Evolutionary conservation across 495 filamentous ascomycete genomes (phyloP).

Genomic region (Clavariopsis aquatica): DNA sequence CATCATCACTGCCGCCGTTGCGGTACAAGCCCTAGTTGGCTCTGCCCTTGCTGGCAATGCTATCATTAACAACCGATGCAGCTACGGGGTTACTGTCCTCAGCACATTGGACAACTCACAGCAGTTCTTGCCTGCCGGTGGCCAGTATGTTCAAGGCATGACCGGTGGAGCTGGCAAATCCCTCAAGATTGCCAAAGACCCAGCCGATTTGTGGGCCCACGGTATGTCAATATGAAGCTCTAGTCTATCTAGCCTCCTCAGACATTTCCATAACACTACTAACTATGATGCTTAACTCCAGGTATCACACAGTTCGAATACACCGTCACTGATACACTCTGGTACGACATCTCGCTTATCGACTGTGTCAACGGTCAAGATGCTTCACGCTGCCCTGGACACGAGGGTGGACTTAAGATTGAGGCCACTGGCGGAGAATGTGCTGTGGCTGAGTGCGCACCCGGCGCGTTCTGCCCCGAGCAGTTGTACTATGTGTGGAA

Average conservation of each 20-base stretch:
- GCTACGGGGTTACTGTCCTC: background rate
- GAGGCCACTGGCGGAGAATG: background rate
- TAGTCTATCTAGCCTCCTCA: too few species aligned
- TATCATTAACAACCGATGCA: slow-evolving; percentile 7
- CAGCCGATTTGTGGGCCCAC: slow-evolving; percentile 3
- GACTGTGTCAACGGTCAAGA: slow-evolving; percentile 18
- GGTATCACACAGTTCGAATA: slow-evolving; percentile 23
- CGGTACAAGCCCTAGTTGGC: slow-evolving; percentile 2
- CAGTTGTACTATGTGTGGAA: slow-evolving; percentile 18
- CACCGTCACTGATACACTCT: slow-evolving; percentile 5
- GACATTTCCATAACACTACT: too few species aligned
- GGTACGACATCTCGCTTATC: slow-evolving; percentile 26
- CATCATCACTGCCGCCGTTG: slow-evolving; percentile 1
- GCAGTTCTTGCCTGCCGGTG: background rate
- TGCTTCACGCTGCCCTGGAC: slow-evolving; percentile 7
- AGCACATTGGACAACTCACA: background rate
- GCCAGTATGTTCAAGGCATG: background rate
- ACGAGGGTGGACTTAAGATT: slow-evolving; percentile 6
- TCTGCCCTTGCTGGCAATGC: background rate
- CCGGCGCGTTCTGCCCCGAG: background rate
- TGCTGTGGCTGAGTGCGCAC: background rate
- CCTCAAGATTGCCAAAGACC: slow-evolving; percentile 4
- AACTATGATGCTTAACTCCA: too few species aligned
- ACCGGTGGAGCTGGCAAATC: background rate
- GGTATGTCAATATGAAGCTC: background rate